These are phyloP conservation scores for Thelephora ganbajun DNA, from an alignment of 768 basidiomycete genomes.

Conservation along the genomic window DNA sequence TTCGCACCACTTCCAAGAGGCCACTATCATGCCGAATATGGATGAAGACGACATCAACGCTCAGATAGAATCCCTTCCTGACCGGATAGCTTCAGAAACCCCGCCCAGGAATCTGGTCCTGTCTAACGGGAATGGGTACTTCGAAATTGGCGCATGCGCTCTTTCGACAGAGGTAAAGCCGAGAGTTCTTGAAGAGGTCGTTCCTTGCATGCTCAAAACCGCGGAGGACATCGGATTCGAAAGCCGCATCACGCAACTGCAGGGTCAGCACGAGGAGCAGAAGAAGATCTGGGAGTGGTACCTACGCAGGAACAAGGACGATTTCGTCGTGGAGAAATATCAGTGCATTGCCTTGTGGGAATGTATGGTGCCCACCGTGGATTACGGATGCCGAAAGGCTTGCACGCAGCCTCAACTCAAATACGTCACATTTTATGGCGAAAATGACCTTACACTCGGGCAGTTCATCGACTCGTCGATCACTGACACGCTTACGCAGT, in stretches of 20 bases:
- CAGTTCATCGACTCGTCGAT: conserved; percentile 83
- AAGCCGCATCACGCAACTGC: conserved; percentile 53
- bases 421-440: conserved; percentile 81
- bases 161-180: conserved; percentile 17
- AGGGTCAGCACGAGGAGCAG: conserved; percentile 78
- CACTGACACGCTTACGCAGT: conserved; percentile 50
- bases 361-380: conserved; percentile 63
- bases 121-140: conserved; percentile 26
- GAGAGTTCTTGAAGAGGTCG: conserved; percentile 21
- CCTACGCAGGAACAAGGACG: conserved; percentile 69
- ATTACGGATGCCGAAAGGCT: conserved; percentile 51
- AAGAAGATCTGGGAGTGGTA: conserved; percentile 95
- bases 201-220: conserved; percentile 39
- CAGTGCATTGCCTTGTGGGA: conserved; percentile 77
- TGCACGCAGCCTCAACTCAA: conserved; percentile 66
- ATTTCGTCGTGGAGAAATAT: conserved; percentile 85
- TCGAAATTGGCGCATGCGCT: conserved; percentile 22
- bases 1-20: conserved; percentile 28
- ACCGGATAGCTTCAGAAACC: conserved; percentile 22
- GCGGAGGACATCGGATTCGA: conserved; percentile 59
- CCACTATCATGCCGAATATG: conserved; percentile 21
- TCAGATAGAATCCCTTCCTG: conserved; percentile 43
- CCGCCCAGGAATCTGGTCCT: conserved; percentile 22
- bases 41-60: conserved; percentile 41
- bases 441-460: conserved; percentile 85